Conservation (phyloP, 2,329 filamentous ascomycete species). For the Leptographium wingfieldii region DNA sequence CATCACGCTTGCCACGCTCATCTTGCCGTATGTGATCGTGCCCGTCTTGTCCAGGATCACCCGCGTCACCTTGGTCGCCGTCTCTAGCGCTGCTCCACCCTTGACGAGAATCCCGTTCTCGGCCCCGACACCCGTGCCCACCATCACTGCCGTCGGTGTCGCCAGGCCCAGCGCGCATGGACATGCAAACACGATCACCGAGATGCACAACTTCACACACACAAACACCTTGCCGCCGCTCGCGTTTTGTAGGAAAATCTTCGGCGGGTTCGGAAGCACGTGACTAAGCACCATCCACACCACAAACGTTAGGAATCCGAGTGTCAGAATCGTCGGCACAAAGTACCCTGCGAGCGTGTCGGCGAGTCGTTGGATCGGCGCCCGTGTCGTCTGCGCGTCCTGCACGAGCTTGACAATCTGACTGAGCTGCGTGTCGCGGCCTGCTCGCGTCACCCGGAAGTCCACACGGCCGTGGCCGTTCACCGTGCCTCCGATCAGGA, state of each 20-base stretch:
- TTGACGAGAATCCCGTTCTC: constrained; percentile 97
- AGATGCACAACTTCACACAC: constrained; percentile 93
- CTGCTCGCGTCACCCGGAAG: constrained; percentile 82
- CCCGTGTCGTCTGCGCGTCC: constrained; percentile 86
- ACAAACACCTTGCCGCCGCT: constrained; percentile 93
- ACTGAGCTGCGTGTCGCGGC: constrained; percentile 89
- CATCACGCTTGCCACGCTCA: constrained; percentile 70
- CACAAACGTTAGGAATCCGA: constrained; percentile 75
- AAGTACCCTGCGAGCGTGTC: constrained; percentile 90
- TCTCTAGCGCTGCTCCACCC: constrained; percentile 84
- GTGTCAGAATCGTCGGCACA: constrained; percentile 73
- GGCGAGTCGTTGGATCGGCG: constrained; percentile 86
- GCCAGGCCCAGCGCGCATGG: constrained; percentile 93
- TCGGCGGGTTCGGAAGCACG: constrained; percentile 67
- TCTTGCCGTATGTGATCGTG: constrained; percentile 86
- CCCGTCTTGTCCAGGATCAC: constrained; percentile 94
- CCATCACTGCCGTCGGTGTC: constrained; percentile 96
- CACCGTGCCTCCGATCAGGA: constrained; percentile 85
- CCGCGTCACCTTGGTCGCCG: constrained; percentile 77
- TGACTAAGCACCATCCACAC: constrained; percentile 95
- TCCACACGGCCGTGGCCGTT: constrained; percentile 88
- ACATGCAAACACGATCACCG: constrained; percentile 95
- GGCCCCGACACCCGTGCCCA: constrained; percentile 91
- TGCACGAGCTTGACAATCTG: constrained; percentile 98
- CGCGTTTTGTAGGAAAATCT: constrained; percentile 67